Conservation (phyloP, 768 basidiomycete genomes). For the Polyporus arcularius region DNA sequence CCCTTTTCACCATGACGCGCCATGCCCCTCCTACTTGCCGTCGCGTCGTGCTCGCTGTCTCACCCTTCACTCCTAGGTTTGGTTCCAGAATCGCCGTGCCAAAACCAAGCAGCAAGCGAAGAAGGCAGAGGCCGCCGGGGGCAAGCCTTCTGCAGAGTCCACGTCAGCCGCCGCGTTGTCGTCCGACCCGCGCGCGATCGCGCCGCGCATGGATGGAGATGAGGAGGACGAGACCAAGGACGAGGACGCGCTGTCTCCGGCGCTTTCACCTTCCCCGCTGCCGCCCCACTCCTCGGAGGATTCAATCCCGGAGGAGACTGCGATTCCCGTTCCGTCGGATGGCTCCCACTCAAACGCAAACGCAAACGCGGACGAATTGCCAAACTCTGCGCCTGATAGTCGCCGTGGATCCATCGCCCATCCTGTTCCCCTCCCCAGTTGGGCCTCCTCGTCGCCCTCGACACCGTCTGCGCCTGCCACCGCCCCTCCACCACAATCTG, state of each 20-base stretch:
- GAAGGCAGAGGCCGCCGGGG: constrained; percentile 37
- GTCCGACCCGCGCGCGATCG: background rate
- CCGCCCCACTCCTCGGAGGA: constrained; percentile 4
- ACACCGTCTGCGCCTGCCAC: constrained; percentile 4
- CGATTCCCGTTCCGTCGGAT: background rate
- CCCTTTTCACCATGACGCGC: background rate
- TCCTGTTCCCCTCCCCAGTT: constrained; percentile 3
- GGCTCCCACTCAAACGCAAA: background rate
- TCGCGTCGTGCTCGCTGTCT: constrained; percentile 1
- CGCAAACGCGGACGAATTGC: constrained; percentile 7
- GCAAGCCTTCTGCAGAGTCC: background rate
- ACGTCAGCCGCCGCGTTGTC: constrained; percentile 2
- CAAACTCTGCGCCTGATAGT: constrained; percentile 5
- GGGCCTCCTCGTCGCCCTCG: constrained; percentile 7
- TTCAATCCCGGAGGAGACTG: background rate
- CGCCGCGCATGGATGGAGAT: background rate
- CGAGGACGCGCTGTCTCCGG: constrained; percentile 7
- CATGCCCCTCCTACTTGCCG: background rate
- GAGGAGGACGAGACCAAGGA: constrained; percentile 7
- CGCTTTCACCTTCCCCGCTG: constrained; percentile 6
- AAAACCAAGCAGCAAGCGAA: constrained; percentile 74
- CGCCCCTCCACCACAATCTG: constrained; percentile 1
- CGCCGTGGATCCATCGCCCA: constrained; percentile 13
- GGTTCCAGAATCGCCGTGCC: constrained; percentile 90
- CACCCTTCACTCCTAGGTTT: constrained; percentile 55